phyloP scores from a whole-genome alignment of 2,329 filamentous ascomycete genomes.

The Sclerotinia minor region DNA sequence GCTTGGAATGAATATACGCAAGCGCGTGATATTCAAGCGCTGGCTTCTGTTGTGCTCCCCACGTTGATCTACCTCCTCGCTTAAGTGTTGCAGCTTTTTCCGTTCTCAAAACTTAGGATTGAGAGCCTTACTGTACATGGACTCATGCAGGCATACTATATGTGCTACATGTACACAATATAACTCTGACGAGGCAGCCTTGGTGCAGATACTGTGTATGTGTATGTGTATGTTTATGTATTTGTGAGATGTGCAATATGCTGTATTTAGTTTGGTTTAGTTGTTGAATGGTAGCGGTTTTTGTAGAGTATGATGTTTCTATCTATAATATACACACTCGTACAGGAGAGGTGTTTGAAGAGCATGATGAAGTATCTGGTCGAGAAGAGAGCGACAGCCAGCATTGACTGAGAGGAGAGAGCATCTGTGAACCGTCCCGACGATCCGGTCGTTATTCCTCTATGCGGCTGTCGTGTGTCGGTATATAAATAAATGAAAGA shows the following conservation, averaged over 20 bases:
- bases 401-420: neutral
- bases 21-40: neutral
- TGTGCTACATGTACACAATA: neutral
- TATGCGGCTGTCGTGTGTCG: constrained; percentile 35
- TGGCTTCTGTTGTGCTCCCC: neutral
- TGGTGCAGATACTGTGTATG: neutral
- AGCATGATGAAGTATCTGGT: neutral
- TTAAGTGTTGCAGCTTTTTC: neutral
- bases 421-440: neutral
- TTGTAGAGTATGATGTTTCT: neutral
- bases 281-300: neutral
- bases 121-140: neutral
- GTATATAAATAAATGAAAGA: constrained; percentile 25
- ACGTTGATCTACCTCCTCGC: neutral
- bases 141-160: neutral
- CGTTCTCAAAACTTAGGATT: too few relatives aligned
- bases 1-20: neutral
- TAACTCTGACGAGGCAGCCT: neutral
- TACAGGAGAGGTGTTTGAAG: neutral
- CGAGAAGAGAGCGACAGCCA: neutral
- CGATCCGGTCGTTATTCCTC: constrained; percentile 32
- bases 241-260: neutral
- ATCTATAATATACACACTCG: neutral
- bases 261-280: neutral
- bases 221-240: neutral